Base-by-base conservation (phyloP, 345 rosid species). In the Atalantia buxifolia region DNA sequence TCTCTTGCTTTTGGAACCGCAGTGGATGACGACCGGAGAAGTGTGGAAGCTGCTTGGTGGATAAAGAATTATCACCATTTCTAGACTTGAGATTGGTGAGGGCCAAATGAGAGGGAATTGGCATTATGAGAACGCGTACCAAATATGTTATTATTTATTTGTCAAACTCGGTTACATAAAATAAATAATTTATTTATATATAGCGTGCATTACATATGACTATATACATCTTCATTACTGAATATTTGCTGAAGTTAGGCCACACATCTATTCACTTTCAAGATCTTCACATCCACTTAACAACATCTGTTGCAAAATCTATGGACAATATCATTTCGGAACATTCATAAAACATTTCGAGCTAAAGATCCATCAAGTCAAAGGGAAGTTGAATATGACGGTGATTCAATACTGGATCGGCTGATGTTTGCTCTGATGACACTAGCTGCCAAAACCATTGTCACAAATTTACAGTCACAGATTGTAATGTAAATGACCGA, bases 1-100 rank as follows among this genome's bases (percentile, higher is more conserved):
- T 77, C 83, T 83, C 83, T 75, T 88, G 71, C 81, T 60, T 55
- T 74, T 76, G 18, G 89, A 76, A 66, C 86, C 85, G 57, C 79
- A 86, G 48, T 24, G 72, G 27, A 81, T 27, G 28, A 57, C 24
- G 78, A 38, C 14, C 14, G 0, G 62, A 14, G 78, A 61, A 10
- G 71, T 0, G 57, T 25, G 71, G 38, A 80, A 74, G 72, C 38
- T 74, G 72, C 38, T 76, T 78, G 80, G 84, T 9, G 71, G 77
- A 71, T 61, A 84, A 9, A 83, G 40, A 65, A 86, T n/a, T 25
- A 70, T 79, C 38, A 73, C 81, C 91, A 87, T 88, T 83, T 67
- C 48, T 25, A 53, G 22, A 3, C 36, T 33, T 1, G n/a, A 6
- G 59, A 18, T 33, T 19, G 48, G 8, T 2, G 63, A 18, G 7